Base-by-base conservation (phyloP, 2,329 filamentous ascomycete species). In the Xylaria sp. region DNA sequence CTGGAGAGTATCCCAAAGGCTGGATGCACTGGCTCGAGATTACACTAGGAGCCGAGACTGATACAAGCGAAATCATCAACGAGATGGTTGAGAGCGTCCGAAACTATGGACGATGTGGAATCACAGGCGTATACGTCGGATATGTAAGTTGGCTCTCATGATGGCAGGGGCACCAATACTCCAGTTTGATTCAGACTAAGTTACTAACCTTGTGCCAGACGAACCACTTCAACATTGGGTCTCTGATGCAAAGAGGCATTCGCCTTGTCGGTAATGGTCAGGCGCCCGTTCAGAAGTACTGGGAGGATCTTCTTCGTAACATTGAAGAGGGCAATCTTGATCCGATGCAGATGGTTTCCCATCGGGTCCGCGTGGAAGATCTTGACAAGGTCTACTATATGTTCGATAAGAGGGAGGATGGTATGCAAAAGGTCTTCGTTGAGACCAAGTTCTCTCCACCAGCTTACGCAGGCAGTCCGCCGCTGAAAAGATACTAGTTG, bases 221-320 rank as follows among this genome's bases (percentile, higher is more conserved):
- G 19, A 92, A 91, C 74, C 88, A 91, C 73, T 90, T 93, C 79
- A 91, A 91, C 74, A 86, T 93, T 66, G 90, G 91, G 8, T 86
- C 89, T 0, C 71, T 95, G 11, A 95, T 95, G 91, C 85, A 95
- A 75, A 86, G 89, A 37, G 91, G 91, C n/a, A 85, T 95, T 66
- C 86, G 89, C 1, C 81, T 96, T 50, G 92, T 85, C 49, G 83
- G 84, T 16, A 85, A 85, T 67, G 83, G 83, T 1, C 83, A 86
- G 67, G 83, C 83, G 0, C 91, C 91, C 0, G 90, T 95, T 0
- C 90, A 93, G 68, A 83, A 87, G 68, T 94, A 95, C 76, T 95
- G 90, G 91, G 80, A 91, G 23, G 82, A 89, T 2, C 78, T 95
- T n/a, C 78, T 94, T 51, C 76, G 82, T 62, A 76, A 78, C 74